Percentiles rank a stretch among this genome's conserved stretches.
phyloP scores from a whole-genome alignment of 169 alveolate species.

The Cystoisospora suis region DNA sequence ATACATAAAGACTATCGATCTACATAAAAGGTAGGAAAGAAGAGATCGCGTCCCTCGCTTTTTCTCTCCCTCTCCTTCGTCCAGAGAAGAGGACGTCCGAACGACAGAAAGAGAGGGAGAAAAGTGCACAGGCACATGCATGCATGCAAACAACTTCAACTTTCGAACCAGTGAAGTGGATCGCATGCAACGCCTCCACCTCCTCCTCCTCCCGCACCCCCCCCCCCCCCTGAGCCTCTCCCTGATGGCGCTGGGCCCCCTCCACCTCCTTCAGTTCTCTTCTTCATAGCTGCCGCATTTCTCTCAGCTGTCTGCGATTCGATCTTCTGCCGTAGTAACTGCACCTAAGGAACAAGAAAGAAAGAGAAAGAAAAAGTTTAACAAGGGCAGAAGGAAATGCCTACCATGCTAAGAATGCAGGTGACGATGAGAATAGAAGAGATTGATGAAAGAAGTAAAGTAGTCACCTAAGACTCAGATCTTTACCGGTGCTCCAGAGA shows the following conservation, averaged over 20 bases:
- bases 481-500: no score
- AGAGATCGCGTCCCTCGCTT: no score
- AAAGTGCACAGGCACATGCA: background rate
- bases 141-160: background rate
- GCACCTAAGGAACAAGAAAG: background rate
- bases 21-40: background rate
- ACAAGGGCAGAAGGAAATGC: no score
- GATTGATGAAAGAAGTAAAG: no score
- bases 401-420: no score
- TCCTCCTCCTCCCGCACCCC: background rate
- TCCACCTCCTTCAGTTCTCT: no score
- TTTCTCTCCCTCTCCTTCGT: no score
- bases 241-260: background rate
- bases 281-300: background rate
- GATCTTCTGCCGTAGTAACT: constrained; percentile 17
- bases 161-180: constrained; percentile 1
- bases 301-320: constrained; percentile 20
- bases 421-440: no score
- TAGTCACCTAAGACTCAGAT: no score
- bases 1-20: no score
- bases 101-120: background rate
- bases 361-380: background rate
- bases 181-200: background rate
- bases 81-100: background rate
- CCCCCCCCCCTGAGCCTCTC: background rate